Conservation (phyloP, 2,329 filamentous ascomycete genomes). For the Stagonosporopsis cucurbitacearum region DNA sequence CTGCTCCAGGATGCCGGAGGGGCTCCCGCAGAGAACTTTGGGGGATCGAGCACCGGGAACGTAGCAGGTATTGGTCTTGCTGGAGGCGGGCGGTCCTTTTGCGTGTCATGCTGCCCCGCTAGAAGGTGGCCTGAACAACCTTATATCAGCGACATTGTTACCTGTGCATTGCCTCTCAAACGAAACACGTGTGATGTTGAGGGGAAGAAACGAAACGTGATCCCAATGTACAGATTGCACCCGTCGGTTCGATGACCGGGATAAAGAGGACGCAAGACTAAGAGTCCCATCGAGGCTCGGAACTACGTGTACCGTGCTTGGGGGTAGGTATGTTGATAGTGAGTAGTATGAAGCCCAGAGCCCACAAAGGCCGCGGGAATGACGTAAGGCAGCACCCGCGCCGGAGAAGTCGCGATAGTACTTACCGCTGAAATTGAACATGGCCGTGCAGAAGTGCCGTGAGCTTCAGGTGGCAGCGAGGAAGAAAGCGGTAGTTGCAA, state of each 20-base stretch:
- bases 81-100: slow-evolving; percentile 56
- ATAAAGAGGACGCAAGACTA: neutral
- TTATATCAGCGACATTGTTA: slow-evolving; percentile 38
- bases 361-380: slow-evolving; percentile 3
- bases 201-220: slow-evolving; percentile 22
- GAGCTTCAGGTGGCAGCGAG: neutral
- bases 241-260: slow-evolving; percentile 4
- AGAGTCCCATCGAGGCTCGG: neutral
- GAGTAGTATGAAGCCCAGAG: slow-evolving; percentile 1
- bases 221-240: slow-evolving; percentile 24
- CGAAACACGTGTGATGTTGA: slow-evolving; percentile 39
- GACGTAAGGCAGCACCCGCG: slow-evolving; percentile 11
- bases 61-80: slow-evolving; percentile 58
- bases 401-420: slow-evolving; percentile 15
- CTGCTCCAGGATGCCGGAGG: slow-evolving; percentile 44
- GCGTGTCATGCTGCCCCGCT: slow-evolving; percentile 48
- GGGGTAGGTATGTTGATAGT: neutral
- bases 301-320: neutral
- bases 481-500: slow-evolving; percentile 4
- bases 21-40: slow-evolving; percentile 33
- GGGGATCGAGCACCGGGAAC: slow-evolving; percentile 57
- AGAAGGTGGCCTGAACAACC: slow-evolving; percentile 43
- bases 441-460: slow-evolving; percentile 19
- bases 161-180: slow-evolving; percentile 34
- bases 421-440: slow-evolving; percentile 50